phyloP scores from a whole-genome alignment of 106 monocot genomes.

The Dioscorea dumetorum region DNA sequence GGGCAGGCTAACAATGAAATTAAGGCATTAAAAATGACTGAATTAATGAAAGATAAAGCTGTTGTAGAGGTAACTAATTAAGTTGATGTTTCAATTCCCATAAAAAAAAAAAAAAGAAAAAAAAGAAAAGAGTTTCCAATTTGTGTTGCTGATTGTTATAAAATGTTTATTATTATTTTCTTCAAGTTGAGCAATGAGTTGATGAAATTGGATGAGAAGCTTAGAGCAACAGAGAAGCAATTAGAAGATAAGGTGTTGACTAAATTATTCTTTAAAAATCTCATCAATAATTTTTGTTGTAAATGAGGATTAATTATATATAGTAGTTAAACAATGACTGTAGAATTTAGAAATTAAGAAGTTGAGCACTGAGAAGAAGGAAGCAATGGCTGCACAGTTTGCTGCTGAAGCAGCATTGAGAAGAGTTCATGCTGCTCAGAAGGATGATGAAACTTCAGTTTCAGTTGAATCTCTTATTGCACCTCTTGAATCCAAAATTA shows the following conservation, averaged over 20 bases:
- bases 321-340: neutral
- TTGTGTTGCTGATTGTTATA: too few relatives aligned
- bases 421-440: constrained; percentile 51
- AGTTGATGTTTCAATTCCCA: too few relatives aligned
- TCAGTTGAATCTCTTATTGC: constrained; percentile 26
- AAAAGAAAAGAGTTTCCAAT: too few relatives aligned
- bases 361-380: constrained; percentile 51
- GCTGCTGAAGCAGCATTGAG: constrained; percentile 66
- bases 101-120: neutral
- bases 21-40: constrained; percentile 30
- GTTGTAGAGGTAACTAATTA: constrained; percentile 28
- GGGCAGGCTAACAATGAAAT: constrained; percentile 26
- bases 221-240: constrained; percentile 25
- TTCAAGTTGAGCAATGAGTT: constrained; percentile 35
- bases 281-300: neutral
- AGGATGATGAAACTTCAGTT: constrained; percentile 24
- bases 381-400: constrained; percentile 53
- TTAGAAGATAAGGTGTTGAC: constrained; percentile 25
- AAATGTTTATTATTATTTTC: neutral
- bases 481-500: constrained; percentile 35
- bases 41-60: constrained; percentile 40
- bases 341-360: constrained; percentile 70
- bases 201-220: too few relatives aligned
- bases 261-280: neutral
- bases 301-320: too few relatives aligned